Evolutionary conservation across 257 asterid species (phyloP).

Genomic region (Datura wrightii): DNA sequence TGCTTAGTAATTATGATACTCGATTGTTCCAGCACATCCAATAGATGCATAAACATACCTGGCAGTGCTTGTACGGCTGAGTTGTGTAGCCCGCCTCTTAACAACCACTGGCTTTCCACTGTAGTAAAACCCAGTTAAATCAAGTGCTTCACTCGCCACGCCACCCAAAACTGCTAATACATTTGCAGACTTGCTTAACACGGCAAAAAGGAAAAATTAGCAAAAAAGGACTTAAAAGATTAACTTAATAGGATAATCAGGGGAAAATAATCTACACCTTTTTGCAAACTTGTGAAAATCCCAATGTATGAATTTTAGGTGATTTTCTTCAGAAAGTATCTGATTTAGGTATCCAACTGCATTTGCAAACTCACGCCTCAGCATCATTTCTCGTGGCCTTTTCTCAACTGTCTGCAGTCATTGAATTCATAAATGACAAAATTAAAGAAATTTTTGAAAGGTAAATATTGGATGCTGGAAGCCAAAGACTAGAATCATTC

Average conservation of each 20-base stretch:
- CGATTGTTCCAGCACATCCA: not conserved
- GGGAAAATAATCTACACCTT: conserved; percentile 56
- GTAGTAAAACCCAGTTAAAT: conserved; percentile 90
- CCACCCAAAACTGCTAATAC: conserved; percentile 98
- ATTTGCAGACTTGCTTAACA: conserved; percentile 95
- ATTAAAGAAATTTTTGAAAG: not conserved
- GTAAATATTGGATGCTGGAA: not conserved
- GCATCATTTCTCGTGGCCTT: conserved; percentile 99
- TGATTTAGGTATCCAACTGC: conserved; percentile 98
- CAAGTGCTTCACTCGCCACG: conserved; percentile 97
- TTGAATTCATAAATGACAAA: conserved; percentile 10
- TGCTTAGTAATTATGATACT: conserved; percentile 1
- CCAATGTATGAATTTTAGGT: conserved; percentile 94
- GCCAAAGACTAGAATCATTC: not conserved
- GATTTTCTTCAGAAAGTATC: conserved; percentile 78
- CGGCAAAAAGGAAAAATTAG: conserved; percentile 42
- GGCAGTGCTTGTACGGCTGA: conserved; percentile 79
- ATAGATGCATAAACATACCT: conserved; percentile 54
- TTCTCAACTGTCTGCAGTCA: conserved; percentile 89
- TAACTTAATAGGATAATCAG: conserved; percentile 29
- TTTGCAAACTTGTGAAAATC: conserved; percentile 98
- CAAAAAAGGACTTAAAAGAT: conserved; percentile 34
- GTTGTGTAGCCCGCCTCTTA: conserved; percentile 62
- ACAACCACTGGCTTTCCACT: conserved; percentile 77
- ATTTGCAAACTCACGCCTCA: conserved; percentile 94